phyloP scores from a whole-genome alignment of 2,329 filamentous ascomycete species.

The Paraphaeosphaeria minitans region DNA sequence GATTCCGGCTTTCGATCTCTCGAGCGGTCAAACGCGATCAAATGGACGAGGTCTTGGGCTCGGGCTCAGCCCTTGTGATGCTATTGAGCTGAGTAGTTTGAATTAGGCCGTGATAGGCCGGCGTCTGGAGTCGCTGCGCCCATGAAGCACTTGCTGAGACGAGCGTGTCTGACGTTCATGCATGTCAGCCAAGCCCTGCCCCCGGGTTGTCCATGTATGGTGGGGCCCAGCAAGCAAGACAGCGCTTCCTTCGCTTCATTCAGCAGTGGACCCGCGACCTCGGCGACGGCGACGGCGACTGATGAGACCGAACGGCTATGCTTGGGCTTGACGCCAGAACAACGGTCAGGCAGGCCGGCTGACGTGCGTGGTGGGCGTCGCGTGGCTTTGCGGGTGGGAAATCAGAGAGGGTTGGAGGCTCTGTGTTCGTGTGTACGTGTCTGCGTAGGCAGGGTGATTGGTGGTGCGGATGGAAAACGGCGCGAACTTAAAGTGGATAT shows the following conservation, averaged over 20 bases:
- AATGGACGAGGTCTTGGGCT: too few relatives aligned
- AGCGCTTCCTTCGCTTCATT: background rate
- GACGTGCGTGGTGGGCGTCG: background rate
- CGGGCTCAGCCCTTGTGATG: constrained; percentile 2
- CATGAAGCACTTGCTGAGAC: background rate
- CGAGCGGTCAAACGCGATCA: too few relatives aligned
- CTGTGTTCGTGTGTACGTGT: constrained; percentile 7
- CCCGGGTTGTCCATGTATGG: background rate
- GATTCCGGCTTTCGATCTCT: too few relatives aligned
- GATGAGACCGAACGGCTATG: background rate
- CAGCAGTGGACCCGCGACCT: background rate
- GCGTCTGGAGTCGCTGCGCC: background rate
- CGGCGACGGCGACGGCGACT: background rate
- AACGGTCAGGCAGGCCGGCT: background rate
- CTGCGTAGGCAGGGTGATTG: constrained; percentile 20
- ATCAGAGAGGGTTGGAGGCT: background rate
- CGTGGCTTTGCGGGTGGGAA: background rate
- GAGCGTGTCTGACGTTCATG: constrained; percentile 16
- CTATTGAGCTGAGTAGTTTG: background rate
- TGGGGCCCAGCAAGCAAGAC: constrained; percentile 4
- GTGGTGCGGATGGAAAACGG: constrained; percentile 27
- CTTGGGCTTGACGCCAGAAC: background rate
- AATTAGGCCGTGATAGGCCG: background rate
- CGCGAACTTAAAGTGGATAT: constrained; percentile 27
- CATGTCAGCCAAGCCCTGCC: constrained; percentile 20